Conservation (phyloP, 192 early-diverging fungal genomes). For the Podila horticola region DNA sequence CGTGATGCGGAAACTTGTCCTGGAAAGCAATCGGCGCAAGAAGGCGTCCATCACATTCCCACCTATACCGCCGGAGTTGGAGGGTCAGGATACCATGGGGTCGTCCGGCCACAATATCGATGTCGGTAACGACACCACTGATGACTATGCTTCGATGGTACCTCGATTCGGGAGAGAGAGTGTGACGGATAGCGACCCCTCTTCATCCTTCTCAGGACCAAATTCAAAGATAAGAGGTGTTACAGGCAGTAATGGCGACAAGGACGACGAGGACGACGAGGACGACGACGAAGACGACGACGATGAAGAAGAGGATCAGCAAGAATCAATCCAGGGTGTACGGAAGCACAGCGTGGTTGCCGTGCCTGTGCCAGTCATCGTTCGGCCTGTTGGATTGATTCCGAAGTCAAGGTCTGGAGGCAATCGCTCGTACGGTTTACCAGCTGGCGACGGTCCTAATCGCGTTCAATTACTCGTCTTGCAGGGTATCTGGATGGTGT, state of each 20-base stretch:
- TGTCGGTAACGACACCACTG: background rate
- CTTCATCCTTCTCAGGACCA: no score
- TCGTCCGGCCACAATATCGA: background rate
- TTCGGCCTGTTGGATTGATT: slow-evolving; percentile 15
- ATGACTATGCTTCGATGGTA: background rate
- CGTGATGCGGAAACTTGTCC: slow-evolving; percentile 9
- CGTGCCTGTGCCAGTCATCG: background rate
- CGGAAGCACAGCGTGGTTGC: background rate
- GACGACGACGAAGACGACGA: background rate
- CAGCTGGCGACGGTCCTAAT: no score
- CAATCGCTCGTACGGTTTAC: background rate
- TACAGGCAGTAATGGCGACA: background rate
- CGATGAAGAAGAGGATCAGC: background rate
- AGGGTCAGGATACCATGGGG: background rate
- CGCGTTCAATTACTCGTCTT: no score
- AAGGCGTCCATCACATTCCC: slow-evolving; percentile 7
- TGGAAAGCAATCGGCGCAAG: slow-evolving; percentile 14
- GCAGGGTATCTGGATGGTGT: no score
- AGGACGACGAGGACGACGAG: background rate
- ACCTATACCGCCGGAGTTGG: background rate
- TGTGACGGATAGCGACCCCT: no score
- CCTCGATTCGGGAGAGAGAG: background rate
- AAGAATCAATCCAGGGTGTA: slow-evolving; percentile 4
- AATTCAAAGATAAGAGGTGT: no score
- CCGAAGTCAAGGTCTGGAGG: slow-evolving; percentile 9